phyloP scores from a whole-genome alignment of 2,329 filamentous ascomycete species.

The Colletotrichum simmondsii region DNA sequence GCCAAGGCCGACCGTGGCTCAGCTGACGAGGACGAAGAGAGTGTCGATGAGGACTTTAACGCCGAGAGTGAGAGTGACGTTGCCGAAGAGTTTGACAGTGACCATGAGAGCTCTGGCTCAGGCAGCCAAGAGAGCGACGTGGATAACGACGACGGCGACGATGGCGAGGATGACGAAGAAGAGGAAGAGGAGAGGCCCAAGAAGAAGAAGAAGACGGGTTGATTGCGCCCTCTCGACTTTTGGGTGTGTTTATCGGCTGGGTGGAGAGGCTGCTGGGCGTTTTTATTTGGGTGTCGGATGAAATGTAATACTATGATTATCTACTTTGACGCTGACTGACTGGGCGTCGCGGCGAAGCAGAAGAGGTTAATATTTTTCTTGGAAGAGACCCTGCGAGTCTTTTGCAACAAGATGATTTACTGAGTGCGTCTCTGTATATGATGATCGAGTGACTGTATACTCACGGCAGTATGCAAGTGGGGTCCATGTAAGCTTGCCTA shows the following conservation, averaged over 20 bases:
- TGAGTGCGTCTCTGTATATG: neutral
- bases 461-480: neutral
- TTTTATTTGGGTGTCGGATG: conserved; percentile 8
- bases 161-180: conserved; percentile 57
- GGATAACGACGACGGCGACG: conserved; percentile 59
- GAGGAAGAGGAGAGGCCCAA: conserved; percentile 61
- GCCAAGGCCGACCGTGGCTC: conserved; percentile 83
- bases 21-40: conserved; percentile 96
- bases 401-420: neutral
- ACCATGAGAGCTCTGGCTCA: conserved; percentile 85
- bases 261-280: conserved; percentile 9
- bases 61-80: conserved; percentile 94
- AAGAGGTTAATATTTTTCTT: conserved; percentile 19
- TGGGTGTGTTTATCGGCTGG: neutral
- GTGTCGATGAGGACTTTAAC: conserved; percentile 94
- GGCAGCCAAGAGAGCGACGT: conserved; percentile 70
- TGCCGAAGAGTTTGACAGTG: conserved; percentile 94
- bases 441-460: neutral
- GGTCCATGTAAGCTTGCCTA: neutral
- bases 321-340: conserved; percentile 5
- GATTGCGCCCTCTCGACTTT: neutral
- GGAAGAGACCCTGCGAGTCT: conserved; percentile 1
- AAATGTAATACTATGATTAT: conserved; percentile 24
- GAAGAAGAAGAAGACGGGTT: conserved; percentile 59
- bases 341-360: conserved; percentile 1